A percentile compares a stretch with the other conserved stretches of the same genome.
Conservation (phyloP, 2,329 filamentous ascomycete species). For the Aplosporella prunicola region DNA sequence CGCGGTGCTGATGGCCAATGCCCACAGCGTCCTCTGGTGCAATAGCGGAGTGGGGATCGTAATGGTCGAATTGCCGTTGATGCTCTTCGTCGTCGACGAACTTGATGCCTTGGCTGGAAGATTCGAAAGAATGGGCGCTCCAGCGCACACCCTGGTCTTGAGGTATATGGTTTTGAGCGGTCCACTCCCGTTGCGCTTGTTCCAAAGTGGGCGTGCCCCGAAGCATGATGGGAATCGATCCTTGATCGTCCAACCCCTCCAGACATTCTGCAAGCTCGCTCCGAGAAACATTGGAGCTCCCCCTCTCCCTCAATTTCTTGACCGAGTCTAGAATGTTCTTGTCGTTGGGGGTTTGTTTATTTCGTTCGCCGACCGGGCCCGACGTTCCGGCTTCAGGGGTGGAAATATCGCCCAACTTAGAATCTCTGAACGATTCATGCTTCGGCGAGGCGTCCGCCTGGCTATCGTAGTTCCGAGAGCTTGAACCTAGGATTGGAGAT, state of each 20-base stretch:
- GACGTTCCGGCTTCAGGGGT: not conserved
- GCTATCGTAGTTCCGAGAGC: conserved; percentile 15
- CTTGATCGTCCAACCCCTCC: conserved; percentile 41
- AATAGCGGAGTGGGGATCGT: conserved; percentile 25
- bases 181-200: conserved; percentile 9
- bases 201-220: conserved; percentile 30
- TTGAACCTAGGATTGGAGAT: conserved; percentile 57
- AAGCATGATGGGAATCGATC: conserved; percentile 49
- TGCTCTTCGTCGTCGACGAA: conserved; percentile 9
- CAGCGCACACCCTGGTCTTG: conserved; percentile 5
- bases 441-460: not conserved
- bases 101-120: conserved; percentile 3
- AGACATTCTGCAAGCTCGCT: conserved; percentile 24
- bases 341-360: not conserved
- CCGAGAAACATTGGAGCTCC: conserved; percentile 26
- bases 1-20: conserved; percentile 16
- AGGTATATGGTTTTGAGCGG: conserved; percentile 1
- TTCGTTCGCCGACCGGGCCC: not conserved
- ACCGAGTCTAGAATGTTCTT: conserved; percentile 36
- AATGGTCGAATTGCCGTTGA: conserved; percentile 15
- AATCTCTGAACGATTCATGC: conserved; percentile 3
- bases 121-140: conserved; percentile 4
- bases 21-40: conserved; percentile 30
- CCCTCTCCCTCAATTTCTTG: conserved; percentile 39
- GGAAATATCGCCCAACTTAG: not conserved